Evolutionary conservation across 192 early-diverging fungal species (phyloP).

Genomic region (Coemansia sp.): DNA sequence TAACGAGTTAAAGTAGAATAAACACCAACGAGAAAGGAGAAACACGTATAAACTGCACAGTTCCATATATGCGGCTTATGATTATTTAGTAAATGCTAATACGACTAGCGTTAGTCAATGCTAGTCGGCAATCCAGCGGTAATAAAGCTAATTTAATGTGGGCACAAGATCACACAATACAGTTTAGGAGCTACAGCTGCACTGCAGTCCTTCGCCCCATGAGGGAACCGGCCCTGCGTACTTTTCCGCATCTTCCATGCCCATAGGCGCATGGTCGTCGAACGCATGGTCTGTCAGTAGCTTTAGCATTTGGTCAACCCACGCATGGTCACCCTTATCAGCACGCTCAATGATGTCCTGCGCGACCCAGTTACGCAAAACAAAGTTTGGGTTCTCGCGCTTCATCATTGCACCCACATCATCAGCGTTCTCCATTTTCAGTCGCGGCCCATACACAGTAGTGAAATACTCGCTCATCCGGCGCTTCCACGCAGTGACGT

Average conservation of each 20-base stretch:
- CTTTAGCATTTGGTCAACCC: constrained; percentile 42
- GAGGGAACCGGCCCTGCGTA: constrained; percentile 58
- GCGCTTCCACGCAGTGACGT: constrained; percentile 7
- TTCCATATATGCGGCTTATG: too few relatives aligned
- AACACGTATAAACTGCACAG: too few relatives aligned
- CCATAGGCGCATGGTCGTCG: constrained; percentile 34
- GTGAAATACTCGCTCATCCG: constrained; percentile 31
- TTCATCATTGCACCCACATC: constrained; percentile 57
- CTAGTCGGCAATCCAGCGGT: too few relatives aligned
- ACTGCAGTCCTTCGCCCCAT: constrained; percentile 67
- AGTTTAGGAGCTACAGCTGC: constrained; percentile 70
- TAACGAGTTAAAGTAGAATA: too few relatives aligned
- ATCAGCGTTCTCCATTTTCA: constrained; percentile 7
- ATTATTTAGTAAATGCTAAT: too few relatives aligned
- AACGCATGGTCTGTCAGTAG: constrained; percentile 57
- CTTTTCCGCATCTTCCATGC: constrained; percentile 33
- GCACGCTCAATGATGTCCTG: constrained; percentile 61
- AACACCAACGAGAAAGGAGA: too few relatives aligned
- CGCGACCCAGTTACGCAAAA: constrained; percentile 78
- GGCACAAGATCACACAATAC: not conserved
- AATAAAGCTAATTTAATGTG: too few relatives aligned
- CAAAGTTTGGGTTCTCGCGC: constrained; percentile 70
- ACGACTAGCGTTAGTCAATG: too few relatives aligned
- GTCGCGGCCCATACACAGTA: constrained; percentile 59
- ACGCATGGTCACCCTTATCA: constrained; percentile 45